Evolutionary conservation across 2,329 filamentous ascomycete species (phyloP), one percentile per base, ranked within the genome.

Genomic region (Metarhizium guizhouense): DNA sequence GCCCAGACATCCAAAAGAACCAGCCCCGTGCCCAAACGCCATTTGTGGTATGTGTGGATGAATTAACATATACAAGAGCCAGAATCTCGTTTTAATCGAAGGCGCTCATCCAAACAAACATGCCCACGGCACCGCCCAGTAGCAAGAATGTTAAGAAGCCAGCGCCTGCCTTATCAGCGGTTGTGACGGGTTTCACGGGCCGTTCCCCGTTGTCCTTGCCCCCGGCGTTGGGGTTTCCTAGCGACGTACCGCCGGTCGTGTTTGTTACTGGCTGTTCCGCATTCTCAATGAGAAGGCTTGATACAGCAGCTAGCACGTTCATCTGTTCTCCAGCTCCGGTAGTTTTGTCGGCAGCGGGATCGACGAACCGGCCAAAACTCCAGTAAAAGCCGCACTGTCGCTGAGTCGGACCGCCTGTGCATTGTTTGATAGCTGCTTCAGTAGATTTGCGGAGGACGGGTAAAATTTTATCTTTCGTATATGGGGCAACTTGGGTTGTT

Each of bases 321-420:
- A 85, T 82, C 62, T 79, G 74, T 64, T 85, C 79, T 10, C 83
- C 81, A 8, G 82, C 78, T 16, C 81, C 79, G 29, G 72, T 74
- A 4, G 80, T 82, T 54, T 80, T 76, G 59, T 84, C 81, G 47
- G 68, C 61, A 11, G 76, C 74, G 38, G 73, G 76, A 34, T 74
- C 73, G 1, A 76, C 65, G 58, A 72, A 81, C 1, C 60, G 62
- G 0, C 74, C 72, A 0, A 68, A 62, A 45, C 73, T 77, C 86
- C 86, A 89, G 62, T 78, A 78, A 60, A 86, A 81, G 11, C 84
- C 83, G 63, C 87, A 90, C 32, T 76, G 75, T n/a, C 79, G 77
- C 10, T 81, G 77, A 8, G 77, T 75, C 1, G 70, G 68, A 3
- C 82, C 84, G 7, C 81, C 83, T 0, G 78, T 82, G 68, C 86